These are phyloP conservation scores for Cyamopsis tetragonoloba DNA, from an alignment of 306 rosid species.

Conservation along the genomic window DNA sequence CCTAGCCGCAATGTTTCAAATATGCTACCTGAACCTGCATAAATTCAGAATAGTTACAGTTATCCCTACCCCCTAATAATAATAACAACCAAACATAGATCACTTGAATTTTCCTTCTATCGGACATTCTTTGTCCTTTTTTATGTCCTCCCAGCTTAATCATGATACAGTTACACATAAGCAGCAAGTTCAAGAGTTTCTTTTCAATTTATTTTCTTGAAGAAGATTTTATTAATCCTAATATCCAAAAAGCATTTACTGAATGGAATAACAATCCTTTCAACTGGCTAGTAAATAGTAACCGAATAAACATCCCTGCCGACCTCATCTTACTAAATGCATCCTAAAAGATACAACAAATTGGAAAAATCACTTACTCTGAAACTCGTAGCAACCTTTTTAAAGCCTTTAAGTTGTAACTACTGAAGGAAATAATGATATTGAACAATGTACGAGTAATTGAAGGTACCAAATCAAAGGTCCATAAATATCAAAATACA, in stretches of 20 bases:
- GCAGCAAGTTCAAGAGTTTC: background rate
- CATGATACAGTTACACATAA: no score
- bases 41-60: background rate
- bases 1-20: conserved; percentile 67
- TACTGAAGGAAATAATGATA: background rate
- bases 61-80: background rate
- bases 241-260: background rate
- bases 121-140: background rate
- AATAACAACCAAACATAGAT: background rate
- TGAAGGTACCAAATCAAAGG: no score
- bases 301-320: background rate
- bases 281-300: background rate
- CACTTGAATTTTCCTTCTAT: background rate
- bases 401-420: background rate
- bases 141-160: background rate
- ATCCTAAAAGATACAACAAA: background rate
- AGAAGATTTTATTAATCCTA: no score
- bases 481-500: no score
- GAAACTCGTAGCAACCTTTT: background rate
- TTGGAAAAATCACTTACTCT: background rate
- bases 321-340: background rate
- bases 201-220: background rate
- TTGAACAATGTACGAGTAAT: background rate
- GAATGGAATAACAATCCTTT: background rate
- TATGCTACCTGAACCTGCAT: conserved; percentile 83